Base-by-base conservation (phyloP, 257 asterid species). In the Nicotiana benthamiana region DNA sequence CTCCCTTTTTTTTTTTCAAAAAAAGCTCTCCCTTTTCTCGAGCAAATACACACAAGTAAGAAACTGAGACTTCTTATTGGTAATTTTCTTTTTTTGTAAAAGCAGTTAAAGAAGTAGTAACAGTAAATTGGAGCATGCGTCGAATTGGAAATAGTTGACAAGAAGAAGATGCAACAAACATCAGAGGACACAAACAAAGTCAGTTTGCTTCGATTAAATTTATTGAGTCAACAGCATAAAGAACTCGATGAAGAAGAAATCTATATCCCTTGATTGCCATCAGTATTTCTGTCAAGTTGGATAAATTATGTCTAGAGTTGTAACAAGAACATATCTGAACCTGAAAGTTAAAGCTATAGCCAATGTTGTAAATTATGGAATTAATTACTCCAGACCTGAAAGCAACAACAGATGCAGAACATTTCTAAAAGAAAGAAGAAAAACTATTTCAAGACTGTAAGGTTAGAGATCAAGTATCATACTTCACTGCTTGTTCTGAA, bases 401-500 rank as follows among this genome's bases (percentile, higher is more conserved):
- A 26, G 48, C 52, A 16, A 43, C 74, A 34, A 22, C 24, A 70
- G 48, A 80, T 24, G 56, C 51, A 64, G 6, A 3, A 13, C 10
- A 43, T 17, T 46, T 10, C 48, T 0, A 22, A 70, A 70, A 70
- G 6, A 5, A 70, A 70, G 77, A 70, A 56, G 34, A n/a, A n/a
- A n/a, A n/a, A n/a, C n/a, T n/a, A n/a, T 22, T 70, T 43, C 7
- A 2, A 59, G 16, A n/a, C n/a, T n/a, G n/a, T n/a, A n/a, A n/a
- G n/a, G n/a, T n/a, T n/a, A n/a, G n/a, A n/a, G n/a, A n/a, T n/a
- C 22, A 70, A 70, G 59, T 70, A 70, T 20, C 57, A 26, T 70
- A 70, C 77, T 70, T 70, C 36, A 70, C 77, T 22, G 77, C 77
- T 70, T 70, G 77, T 46, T 70, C 77, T 12, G 77, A 70, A 43